phyloP scores from a whole-genome alignment of 2,329 filamentous ascomycete genomes.

The Acephala macrosclerotiorum region DNA sequence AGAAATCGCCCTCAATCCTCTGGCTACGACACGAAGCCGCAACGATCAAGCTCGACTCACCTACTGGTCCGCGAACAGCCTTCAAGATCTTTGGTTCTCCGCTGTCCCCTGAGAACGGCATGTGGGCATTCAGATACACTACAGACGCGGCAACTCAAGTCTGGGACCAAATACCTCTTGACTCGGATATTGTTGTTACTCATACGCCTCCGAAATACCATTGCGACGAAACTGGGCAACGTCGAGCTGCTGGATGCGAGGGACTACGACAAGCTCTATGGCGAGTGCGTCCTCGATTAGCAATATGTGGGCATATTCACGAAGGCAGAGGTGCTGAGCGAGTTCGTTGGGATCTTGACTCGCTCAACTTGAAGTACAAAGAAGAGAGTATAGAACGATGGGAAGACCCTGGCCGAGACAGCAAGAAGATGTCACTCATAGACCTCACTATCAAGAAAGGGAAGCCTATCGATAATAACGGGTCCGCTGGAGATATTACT shows the following conservation, averaged over 20 bases:
- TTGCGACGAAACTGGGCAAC: conserved; percentile 57
- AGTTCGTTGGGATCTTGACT: conserved; percentile 64
- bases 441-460: conserved; percentile 61
- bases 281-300: conserved; percentile 67
- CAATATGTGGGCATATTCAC: conserved; percentile 78
- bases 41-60: conserved; percentile 60
- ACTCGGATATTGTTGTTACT: conserved; percentile 72
- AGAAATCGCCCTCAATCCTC: conserved; percentile 58
- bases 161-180: conserved; percentile 68
- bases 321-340: conserved; percentile 69
- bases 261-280: conserved; percentile 63
- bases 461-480: conserved; percentile 55
- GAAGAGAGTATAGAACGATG: conserved; percentile 57
- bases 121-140: conserved; percentile 74
- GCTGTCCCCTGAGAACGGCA: conserved; percentile 61
- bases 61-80: conserved; percentile 61
- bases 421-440: conserved; percentile 67
- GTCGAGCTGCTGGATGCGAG: conserved; percentile 63
- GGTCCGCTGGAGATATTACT: conserved; percentile 33
- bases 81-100: conserved; percentile 78
- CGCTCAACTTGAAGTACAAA: conserved; percentile 50
- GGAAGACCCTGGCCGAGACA: conserved; percentile 63
- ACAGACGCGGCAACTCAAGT: conserved; percentile 48
- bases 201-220: conserved; percentile 72
- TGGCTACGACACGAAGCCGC: conserved; percentile 69